These are phyloP conservation scores for Helianthus tuberosus DNA, from an alignment of 129 eudicot species.

Conservation along the genomic window DNA sequence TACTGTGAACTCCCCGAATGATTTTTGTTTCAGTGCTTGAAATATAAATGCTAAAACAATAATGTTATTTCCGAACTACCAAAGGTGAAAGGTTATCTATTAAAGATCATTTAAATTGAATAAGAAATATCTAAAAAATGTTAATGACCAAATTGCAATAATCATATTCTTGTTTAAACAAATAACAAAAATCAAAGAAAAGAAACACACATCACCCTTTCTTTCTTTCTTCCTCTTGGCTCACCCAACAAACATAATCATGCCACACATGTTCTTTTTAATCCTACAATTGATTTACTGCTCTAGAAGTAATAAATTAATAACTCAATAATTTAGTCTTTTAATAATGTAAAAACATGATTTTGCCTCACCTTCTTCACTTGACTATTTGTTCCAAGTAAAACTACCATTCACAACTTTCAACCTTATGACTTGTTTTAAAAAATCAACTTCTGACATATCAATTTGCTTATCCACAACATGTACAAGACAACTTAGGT, in stretches of 20 bases:
- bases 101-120: no score
- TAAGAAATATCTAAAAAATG: no score
- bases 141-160: not conserved
- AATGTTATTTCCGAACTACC: not conserved
- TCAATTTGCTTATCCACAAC: not conserved
- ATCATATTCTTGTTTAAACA: not conserved
- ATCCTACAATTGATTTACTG: not conserved
- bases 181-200: not conserved
- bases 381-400: constrained; percentile 5
- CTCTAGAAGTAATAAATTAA: not conserved
- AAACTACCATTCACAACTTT: not conserved
- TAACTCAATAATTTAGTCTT: not conserved
- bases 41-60: not conserved
- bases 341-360: not conserved
- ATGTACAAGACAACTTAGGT: not conserved
- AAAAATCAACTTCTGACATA: not conserved
- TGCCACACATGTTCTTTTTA: not conserved
- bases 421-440: not conserved
- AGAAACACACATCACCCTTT: not conserved
- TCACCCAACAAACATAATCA: not conserved
- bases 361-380: not conserved
- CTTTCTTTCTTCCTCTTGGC: not conserved
- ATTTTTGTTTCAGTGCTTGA: not conserved
- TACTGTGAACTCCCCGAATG: not conserved
- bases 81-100: no score